phyloP scores from a whole-genome alignment of 2,329 filamentous ascomycete genomes.

The Sclerotinia sclerotiorum region DNA sequence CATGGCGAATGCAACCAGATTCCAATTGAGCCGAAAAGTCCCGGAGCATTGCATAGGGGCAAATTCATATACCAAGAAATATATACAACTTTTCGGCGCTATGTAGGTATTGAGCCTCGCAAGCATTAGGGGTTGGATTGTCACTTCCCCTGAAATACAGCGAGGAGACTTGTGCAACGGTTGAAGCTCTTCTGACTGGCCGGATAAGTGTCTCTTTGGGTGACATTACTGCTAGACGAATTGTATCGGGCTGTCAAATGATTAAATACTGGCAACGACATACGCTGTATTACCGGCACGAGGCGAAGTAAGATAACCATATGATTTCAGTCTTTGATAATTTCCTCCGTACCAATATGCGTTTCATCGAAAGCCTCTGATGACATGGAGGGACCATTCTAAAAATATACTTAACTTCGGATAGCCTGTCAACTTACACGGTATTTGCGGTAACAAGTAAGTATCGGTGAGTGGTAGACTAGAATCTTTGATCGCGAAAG shows the following conservation, averaged over 20 bases:
- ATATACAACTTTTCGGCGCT: not conserved
- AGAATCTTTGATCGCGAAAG: not conserved
- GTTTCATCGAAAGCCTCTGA: constrained; percentile 16
- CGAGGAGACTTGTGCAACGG: not conserved
- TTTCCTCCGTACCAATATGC: constrained; percentile 3
- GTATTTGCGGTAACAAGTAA: not conserved
- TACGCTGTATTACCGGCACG: constrained; percentile 7
- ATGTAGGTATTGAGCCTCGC: constrained; percentile 1
- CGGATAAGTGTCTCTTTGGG: not conserved
- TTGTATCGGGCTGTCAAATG: not conserved
- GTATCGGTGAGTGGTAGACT: constrained; percentile 2
- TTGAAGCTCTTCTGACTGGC: not conserved
- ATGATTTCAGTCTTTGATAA: constrained; percentile 1
- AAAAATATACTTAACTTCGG: constrained; percentile 3
- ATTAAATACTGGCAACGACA: constrained; percentile 1
- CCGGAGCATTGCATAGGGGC: constrained; percentile 12
- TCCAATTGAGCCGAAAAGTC: not conserved
- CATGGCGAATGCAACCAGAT: constrained; percentile 4
- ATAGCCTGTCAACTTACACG: not conserved
- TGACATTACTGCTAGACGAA: not conserved
- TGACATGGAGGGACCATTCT: constrained; percentile 2
- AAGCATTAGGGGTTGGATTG: constrained; percentile 4
- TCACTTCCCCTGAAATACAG: not conserved
- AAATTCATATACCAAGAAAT: not conserved
- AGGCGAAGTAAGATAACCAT: constrained; percentile 3